Percentiles rank a stretch among this genome's conserved stretches.
Evolutionary conservation across 2,329 filamentous ascomycete genomes (phyloP).

Genomic region (Lasiodiplodia hormozganensis): DNA sequence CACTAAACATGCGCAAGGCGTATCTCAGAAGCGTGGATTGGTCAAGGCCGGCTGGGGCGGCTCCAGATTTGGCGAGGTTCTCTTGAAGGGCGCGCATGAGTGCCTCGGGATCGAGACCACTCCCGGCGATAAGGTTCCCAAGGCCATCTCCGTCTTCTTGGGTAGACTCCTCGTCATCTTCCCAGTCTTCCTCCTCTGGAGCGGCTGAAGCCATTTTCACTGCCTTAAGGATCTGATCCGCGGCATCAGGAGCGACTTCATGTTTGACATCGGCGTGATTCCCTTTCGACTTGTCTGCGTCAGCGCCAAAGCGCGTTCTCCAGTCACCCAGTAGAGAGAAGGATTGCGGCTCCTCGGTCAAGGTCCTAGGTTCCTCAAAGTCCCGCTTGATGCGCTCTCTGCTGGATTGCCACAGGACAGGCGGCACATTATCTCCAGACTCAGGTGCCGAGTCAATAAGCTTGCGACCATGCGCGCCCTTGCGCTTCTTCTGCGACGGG

Average conservation of each 20-base stretch:
- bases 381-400: constrained; percentile 32
- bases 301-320: constrained; percentile 46
- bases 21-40: constrained; percentile 51
- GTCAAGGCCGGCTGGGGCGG: constrained; percentile 47
- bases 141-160: constrained; percentile 20
- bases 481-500: constrained; percentile 30
- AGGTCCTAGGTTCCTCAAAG: constrained; percentile 31
- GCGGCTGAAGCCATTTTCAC: not conserved
- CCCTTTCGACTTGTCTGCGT: constrained; percentile 30
- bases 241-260: not conserved
- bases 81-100: constrained; percentile 38
- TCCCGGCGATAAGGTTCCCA: constrained; percentile 30
- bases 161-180: constrained; percentile 26
- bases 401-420: constrained; percentile 46
- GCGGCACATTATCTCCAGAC: constrained; percentile 26
- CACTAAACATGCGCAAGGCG: constrained; percentile 53
- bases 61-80: constrained; percentile 43
- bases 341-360: constrained; percentile 40
- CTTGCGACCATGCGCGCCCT: constrained; percentile 16
- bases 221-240: not conserved
- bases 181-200: constrained; percentile 16
- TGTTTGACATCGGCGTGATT: constrained; percentile 22
- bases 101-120: constrained; percentile 32
- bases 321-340: constrained; percentile 55
- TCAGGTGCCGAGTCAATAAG: not conserved